These are phyloP conservation scores for Russula abietina DNA, from an alignment of 768 basidiomycete species.

Conservation along the genomic window DNA sequence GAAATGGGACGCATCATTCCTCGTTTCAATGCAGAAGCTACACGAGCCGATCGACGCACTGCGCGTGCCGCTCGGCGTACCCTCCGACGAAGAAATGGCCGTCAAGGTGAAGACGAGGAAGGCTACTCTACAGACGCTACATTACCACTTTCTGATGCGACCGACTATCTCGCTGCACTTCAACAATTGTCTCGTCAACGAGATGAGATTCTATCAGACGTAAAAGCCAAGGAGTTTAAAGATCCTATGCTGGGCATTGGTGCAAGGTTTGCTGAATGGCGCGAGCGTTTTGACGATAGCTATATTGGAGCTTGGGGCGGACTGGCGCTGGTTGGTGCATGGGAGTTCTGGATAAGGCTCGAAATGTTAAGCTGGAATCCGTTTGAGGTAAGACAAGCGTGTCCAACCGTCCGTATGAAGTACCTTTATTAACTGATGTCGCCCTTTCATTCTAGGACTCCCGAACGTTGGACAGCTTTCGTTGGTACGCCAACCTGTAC, in stretches of 20 bases:
- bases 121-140: constrained; percentile 86
- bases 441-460: constrained; percentile 37
- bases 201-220: constrained; percentile 67
- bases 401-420: neutral
- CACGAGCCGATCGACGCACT: constrained; percentile 49
- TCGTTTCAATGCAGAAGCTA: constrained; percentile 39
- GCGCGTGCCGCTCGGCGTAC: constrained; percentile 55
- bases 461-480: constrained; percentile 66
- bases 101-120: constrained; percentile 46
- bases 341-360: constrained; percentile 92
- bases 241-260: constrained; percentile 72
- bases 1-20: constrained; percentile 54
- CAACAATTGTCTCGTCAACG: constrained; percentile 45
- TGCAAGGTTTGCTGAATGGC: constrained; percentile 63
- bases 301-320: constrained; percentile 89
- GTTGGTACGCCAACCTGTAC: constrained; percentile 77
- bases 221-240: constrained; percentile 75
- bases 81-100: constrained; percentile 33
- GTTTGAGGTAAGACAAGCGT: constrained; percentile 50
- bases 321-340: constrained; percentile 76
- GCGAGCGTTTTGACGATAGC: constrained; percentile 68
- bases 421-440: neutral
- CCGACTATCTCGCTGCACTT: constrained; percentile 63
- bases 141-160: constrained; percentile 56
- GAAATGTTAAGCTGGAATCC: constrained; percentile 89